These are phyloP conservation scores for Rauvolfia tetraphylla DNA, from an alignment of 257 asterid genomes.

Conservation along the genomic window DNA sequence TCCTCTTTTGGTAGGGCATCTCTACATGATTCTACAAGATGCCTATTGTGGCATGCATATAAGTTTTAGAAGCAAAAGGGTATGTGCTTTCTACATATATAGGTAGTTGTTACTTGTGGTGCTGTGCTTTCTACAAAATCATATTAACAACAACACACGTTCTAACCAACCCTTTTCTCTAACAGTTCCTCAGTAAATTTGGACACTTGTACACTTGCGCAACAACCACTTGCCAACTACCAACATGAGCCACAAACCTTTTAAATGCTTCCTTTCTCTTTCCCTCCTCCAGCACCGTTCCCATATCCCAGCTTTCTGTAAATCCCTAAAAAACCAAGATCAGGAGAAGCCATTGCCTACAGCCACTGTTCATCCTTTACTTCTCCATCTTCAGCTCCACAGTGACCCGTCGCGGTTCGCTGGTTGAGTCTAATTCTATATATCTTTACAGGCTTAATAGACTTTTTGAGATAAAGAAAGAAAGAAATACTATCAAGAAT, in stretches of 20 bases:
- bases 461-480: not conserved
- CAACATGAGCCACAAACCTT: not conserved
- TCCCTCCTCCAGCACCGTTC: not conserved
- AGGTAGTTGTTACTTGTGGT: not conserved
- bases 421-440: not conserved
- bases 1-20: too few species aligned
- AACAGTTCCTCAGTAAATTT: not conserved
- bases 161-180: not conserved
- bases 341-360: not conserved
- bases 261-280: slow-evolving; percentile 11
- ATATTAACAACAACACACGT: not conserved
- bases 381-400: not conserved
- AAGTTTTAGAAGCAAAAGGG: too few species aligned
- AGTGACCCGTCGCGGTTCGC: not conserved
- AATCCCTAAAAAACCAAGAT: not conserved
- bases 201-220: not conserved
- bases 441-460: not conserved
- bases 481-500: not conserved
- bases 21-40: too few species aligned
- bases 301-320: not conserved
- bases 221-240: slow-evolving; percentile 22
- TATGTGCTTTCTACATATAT: too few species aligned
- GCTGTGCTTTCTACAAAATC: not conserved
- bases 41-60: too few species aligned
- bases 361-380: too few species aligned